phyloP scores from a whole-genome alignment of 192 early-diverging fungal genomes.

The Coemansia sp. region DNA sequence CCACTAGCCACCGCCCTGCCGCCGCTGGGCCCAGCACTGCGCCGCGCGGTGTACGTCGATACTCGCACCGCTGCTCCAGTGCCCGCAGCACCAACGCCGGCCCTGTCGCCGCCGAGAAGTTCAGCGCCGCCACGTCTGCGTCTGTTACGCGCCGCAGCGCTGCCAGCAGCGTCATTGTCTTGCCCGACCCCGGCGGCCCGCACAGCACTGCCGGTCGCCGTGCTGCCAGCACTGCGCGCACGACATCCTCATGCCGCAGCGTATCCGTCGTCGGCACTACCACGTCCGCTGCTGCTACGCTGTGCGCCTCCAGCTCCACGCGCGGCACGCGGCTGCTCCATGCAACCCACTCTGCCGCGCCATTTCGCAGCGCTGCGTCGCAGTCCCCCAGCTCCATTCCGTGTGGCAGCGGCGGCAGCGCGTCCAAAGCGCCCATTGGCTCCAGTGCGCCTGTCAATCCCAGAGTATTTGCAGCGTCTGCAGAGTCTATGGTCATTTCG shows the following conservation, averaged over 20 bases:
- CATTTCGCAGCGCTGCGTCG: conserved; percentile 73
- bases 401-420: conserved; percentile 56
- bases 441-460: conserved; percentile 50
- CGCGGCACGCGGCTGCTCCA: conserved; percentile 88
- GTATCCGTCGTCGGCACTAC: conserved; percentile 99
- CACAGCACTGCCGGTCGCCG: conserved; percentile 94
- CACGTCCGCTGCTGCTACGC: conserved; percentile 85
- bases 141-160: conserved; percentile 91
- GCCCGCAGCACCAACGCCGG: conserved; percentile 93
- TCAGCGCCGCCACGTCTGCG: conserved; percentile 96
- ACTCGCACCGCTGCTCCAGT: conserved; percentile 98
- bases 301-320: conserved; percentile 94
- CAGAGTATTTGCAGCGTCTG: conserved; percentile 34
- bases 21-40: conserved; percentile 78
- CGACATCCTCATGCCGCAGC: conserved; percentile 92
- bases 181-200: conserved; percentile 98
- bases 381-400: conserved; percentile 76
- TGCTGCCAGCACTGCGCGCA: conserved; percentile 94
- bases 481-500: conserved; percentile 69
- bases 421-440: background rate
- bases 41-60: conserved; percentile 91
- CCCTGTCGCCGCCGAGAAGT: conserved; percentile 97
- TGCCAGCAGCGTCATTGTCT: conserved; percentile 98
- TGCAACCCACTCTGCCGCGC: conserved; percentile 80
- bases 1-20: conserved; percentile 91